Base-by-base conservation (phyloP, 2,329 filamentous ascomycete genomes). In the Xylaria sp. region DNA sequence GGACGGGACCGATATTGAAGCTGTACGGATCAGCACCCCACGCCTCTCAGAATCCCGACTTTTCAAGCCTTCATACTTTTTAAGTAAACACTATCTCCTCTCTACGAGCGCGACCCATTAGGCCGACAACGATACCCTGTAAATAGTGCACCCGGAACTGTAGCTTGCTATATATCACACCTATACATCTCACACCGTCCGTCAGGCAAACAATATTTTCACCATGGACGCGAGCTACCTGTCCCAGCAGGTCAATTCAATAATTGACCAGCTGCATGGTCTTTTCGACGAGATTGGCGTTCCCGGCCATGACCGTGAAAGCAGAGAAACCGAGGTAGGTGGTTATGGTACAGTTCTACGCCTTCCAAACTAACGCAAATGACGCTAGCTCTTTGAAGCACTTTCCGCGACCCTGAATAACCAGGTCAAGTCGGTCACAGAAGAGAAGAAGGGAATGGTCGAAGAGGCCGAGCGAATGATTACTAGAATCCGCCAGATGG, bases 271-370 rank as follows among this genome's bases (percentile, higher is more conserved):
- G 75, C 83, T 99, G 57, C 93, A 97, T 75, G 90, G 89, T 62
- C 84, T 97, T 53, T 99, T 97, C 69, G 94, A 99, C 72, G 93
- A 99, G 71, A 99, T 99, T 68, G 94, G 94, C 54, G 90, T 99
- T n/a, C 85, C 93, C 22, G 86, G 79, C 68, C 92, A 96, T 85
- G 94, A 97, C 73, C 89, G 94, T 68, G 92, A 97, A 70, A 82
- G 85, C 45, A 84, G 94, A 67, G 93, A 97, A 71, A 84, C 90
- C 70, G 91, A 97, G 86, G 92, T 95, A 78, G 69, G 82, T 67
- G 46, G 55, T 39, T n/a, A 16, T 39, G 34, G 7, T 42, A 26
- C 39, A 40, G 26, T 9, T 11, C 45, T 16, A 65, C 57, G 34
- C 39, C 49, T 7, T 20, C 46, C 26, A 11, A 6, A 39, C 20